Percentiles rank a stretch among this genome's conserved stretches.
phyloP scores from a whole-genome alignment of 768 basidiomycete species.

The Lanmaoa pseudosensibilis region DNA sequence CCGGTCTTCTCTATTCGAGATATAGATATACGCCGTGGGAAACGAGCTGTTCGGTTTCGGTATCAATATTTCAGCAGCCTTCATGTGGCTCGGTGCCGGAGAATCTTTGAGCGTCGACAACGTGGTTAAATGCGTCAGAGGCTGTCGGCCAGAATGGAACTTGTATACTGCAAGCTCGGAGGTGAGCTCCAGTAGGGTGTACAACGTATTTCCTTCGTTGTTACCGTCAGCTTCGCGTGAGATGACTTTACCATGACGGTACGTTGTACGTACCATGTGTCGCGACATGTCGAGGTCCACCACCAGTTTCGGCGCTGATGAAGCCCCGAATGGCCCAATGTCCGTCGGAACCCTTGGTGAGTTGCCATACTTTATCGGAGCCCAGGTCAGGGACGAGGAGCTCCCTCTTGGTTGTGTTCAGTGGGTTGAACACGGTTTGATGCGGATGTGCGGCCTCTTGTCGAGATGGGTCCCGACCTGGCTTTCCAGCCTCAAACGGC shows the following conservation, averaged over 20 bases:
- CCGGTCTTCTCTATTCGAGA: conserved; percentile 75
- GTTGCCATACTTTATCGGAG: conserved; percentile 62
- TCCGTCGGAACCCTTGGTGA: conserved; percentile 44
- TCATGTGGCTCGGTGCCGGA: conserved; percentile 49
- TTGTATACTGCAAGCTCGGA: conserved; percentile 57
- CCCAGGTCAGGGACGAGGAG: conserved; percentile 78
- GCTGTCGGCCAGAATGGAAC: conserved; percentile 43
- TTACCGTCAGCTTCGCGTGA: not conserved
- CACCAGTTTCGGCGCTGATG: conserved; percentile 51
- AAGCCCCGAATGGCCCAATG: conserved; percentile 51
- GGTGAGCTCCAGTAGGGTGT: conserved; percentile 67
- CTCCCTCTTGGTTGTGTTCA: conserved; percentile 51
- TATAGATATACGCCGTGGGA: conserved; percentile 61
- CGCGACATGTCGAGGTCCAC: conserved; percentile 71
- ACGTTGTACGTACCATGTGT: conserved; percentile 51
- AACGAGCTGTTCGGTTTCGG: conserved; percentile 52
- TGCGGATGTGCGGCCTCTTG: conserved; percentile 79
- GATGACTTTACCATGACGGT: not conserved
- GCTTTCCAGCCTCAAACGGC: conserved; percentile 42
- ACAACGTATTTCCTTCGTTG: conserved; percentile 55
- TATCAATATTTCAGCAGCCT: conserved; percentile 69
- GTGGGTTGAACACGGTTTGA: conserved; percentile 49
- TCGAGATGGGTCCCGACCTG: conserved; percentile 63
- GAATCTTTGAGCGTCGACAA: conserved; percentile 50
- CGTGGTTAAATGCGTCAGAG: conserved; percentile 40